Evolutionary conservation across 345 rosid species (phyloP), one percentile per base, ranked within the genome.

Genomic region (Gossypium raimondii): DNA sequence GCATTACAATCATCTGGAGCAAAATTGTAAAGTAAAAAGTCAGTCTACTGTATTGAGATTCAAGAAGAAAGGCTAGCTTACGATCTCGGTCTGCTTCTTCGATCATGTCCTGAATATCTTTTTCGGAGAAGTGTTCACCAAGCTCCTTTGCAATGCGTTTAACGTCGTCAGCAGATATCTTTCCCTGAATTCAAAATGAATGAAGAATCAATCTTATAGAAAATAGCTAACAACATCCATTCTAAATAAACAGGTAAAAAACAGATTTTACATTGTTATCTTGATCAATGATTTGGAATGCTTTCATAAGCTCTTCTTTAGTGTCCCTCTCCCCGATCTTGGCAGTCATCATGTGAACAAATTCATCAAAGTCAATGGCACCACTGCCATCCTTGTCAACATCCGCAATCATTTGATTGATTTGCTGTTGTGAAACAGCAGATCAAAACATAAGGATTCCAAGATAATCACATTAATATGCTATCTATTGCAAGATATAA

Each of bases 361-460:
- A 96, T 84, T 96, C 99, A 83, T 93, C 94, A 80, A 84, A 96
- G 82, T 96, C 99, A 75, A 95, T 93, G 14, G 97, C 87, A 75
- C 97, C 99, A 83, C 98, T 93, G 68, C 97, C 97, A 82, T 95
- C 98, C 82, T 93, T 95, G 75, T 93, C 99, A 43, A 95, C 98
- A 79, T 95, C 99, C 16, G 89, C 92, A 82, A 95, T 93, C 97
- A 95, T 95, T 93, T 95, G 88, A 18, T 76, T 77, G 84, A 95
- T 94, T 94, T 94, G 97, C 97, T 90, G 86, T 53, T 72, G 73
- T 16, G 34, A 18, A 64, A 75, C 58, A 76, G 44, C 59, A 52
- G 14, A 51, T 9, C n/a, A 58, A 62, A 18, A 70, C 27, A 29
- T 78, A 41, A 75, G 71, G 20, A 8, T 27, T 55, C 52, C 10